Percentiles rank a stretch among this genome's conserved stretches.
Conservation (phyloP, 129 eudicot species). For the Ambrosia trifida region DNA sequence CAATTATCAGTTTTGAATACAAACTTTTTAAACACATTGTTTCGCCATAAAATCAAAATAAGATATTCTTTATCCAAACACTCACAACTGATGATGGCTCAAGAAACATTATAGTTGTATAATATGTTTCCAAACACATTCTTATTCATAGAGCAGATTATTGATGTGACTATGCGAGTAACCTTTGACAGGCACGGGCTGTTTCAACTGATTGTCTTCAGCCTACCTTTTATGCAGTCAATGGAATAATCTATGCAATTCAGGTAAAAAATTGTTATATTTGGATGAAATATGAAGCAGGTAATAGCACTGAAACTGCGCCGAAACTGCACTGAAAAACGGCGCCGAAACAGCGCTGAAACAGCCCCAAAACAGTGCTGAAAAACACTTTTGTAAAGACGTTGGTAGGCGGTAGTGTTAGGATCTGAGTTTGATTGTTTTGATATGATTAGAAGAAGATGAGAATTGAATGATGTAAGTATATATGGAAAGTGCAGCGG, state of each 20-base stretch:
- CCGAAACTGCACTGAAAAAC: too few species aligned
- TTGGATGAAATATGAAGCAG: not conserved
- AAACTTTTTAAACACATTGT: not conserved
- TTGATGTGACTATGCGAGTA: too few species aligned
- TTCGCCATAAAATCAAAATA: not conserved
- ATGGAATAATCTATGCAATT: slow-evolving; percentile 67
- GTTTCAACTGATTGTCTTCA: slow-evolving; percentile 83
- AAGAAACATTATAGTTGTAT: not conserved
- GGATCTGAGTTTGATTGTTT: too few species aligned
- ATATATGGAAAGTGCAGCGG: too few species aligned
- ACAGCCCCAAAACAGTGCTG: too few species aligned
- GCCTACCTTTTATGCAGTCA: slow-evolving; percentile 71
- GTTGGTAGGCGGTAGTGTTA: slow-evolving; percentile 45
- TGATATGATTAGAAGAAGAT: too few species aligned
- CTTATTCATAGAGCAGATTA: not conserved
- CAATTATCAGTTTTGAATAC: too few species aligned
- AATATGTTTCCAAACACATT: not conserved
- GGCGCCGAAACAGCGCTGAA: too few species aligned
- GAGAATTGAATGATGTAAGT: too few species aligned
- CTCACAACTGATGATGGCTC: not conserved
- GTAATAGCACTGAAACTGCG: too few species aligned
- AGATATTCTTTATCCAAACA: not conserved
- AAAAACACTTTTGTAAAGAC: slow-evolving; percentile 48
- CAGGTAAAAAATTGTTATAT: slow-evolving; percentile 48
- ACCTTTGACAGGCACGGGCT: slow-evolving; percentile 68